Evolutionary conservation across 106 monocot species (phyloP), one percentile per base, ranked within the genome.

Genomic region (Dendrobium huoshanense): DNA sequence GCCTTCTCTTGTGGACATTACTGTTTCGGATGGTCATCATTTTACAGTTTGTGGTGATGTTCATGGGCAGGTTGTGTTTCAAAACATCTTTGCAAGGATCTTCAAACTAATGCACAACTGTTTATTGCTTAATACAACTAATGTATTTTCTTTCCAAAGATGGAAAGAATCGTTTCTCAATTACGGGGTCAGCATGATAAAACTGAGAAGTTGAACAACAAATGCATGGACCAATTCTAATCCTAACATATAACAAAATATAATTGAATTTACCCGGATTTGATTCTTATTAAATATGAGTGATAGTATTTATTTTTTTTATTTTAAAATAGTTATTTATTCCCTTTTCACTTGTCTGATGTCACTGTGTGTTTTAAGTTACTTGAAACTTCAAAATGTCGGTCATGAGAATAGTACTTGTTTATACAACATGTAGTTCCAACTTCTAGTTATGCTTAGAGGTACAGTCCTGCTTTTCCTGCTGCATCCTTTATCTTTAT

Each of bases 31-130:
- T 83, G 91, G 95, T 25, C 72, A 80, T 68, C 88, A 91, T 81
- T 93, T 99, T 33, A 95, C 98, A 61, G 88, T 99, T 78, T 99
- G 98, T 72, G 98, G 98, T 79, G 98, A 99, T 82, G 91, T 99
- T 22, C 97, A 99, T 82, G 98, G 98, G 3, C 98, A 99, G 93
- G 98, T 93, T 48, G 49, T 74, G 61, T 51, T 51, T 29, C 3
- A 51, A 29, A 29, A 33, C 40, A 72, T 72, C 20, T 72, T 72
- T 1, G 41, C 74, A 43, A 43, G 73, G 19, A 42, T 24, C 16
- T 41, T 74, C 42, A 42, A 74, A 37, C 22, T 67, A 67, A 67
- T 67, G n/a, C 67, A 67, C 24, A 22, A 7, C 18, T 25, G 67
- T 67, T 11, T 56, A 11, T 19, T 56, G 56, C 56, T 56, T 56